Percentiles rank a stretch among this genome's conserved stretches.
These are phyloP conservation scores for Yamadazyma triangularis DNA, from an alignment of 1,139 yeast species.

Conservation along the genomic window DNA sequence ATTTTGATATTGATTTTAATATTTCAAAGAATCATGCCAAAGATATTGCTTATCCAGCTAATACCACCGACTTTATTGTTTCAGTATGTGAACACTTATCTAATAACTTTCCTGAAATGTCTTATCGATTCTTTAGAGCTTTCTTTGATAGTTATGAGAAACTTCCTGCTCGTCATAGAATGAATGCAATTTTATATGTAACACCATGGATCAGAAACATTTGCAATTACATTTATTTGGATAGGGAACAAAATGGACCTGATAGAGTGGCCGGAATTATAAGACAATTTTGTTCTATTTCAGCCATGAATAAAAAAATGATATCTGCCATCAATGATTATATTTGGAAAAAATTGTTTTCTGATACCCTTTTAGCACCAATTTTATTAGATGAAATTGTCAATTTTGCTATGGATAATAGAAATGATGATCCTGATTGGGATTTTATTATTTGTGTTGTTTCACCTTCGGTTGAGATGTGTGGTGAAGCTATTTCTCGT, in stretches of 20 bases:
- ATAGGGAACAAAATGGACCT: slow-evolving; percentile 53
- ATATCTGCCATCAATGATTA: slow-evolving; percentile 41
- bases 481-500: slow-evolving; percentile 60
- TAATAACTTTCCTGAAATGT: slow-evolving; percentile 50
- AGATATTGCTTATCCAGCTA: slow-evolving; percentile 69
- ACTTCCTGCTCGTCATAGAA: slow-evolving; percentile 27
- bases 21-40: slow-evolving; percentile 53
- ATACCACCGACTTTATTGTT: slow-evolving; percentile 61
- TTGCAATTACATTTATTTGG: slow-evolving; percentile 51
- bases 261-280: slow-evolving; percentile 59
- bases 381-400: slow-evolving; percentile 69
- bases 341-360: slow-evolving; percentile 68
- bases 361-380: slow-evolving; percentile 56
- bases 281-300: slow-evolving; percentile 58
- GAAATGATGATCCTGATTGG: slow-evolving; percentile 72
- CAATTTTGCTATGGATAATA: slow-evolving; percentile 69
- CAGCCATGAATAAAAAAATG: slow-evolving; percentile 45
- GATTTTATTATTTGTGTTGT: slow-evolving; percentile 56
- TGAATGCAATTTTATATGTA: slow-evolving; percentile 49
- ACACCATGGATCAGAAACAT: slow-evolving; percentile 81
- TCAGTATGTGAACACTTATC: slow-evolving; percentile 60
- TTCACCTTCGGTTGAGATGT: slow-evolving; percentile 70
- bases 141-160: slow-evolving; percentile 55
- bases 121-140: slow-evolving; percentile 58
- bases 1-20: slow-evolving; percentile 61